Evolutionary conservation across 176 grass and related monocot species (phyloP).

Genomic region (Typha latifolia): DNA sequence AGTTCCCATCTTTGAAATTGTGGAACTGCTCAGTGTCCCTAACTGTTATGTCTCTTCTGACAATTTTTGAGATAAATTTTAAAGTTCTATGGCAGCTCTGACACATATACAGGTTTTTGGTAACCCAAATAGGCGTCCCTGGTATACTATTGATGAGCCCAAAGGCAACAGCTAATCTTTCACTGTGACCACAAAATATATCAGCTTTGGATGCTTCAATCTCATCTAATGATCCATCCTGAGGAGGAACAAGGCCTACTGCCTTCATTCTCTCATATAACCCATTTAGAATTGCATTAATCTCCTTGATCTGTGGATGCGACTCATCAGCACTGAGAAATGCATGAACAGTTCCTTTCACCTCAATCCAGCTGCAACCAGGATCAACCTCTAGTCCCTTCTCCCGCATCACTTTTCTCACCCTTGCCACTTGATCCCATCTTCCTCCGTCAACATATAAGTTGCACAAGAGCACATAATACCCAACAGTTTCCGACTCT

Average conservation of each 20-base stretch:
- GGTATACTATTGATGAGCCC: conserved; percentile 87
- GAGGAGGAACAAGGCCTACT: conserved; percentile 35
- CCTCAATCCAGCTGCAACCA: conserved; percentile 91
- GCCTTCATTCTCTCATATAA: conserved; percentile 60
- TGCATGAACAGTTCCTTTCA: conserved; percentile 78
- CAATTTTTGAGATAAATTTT: conserved; percentile 50
- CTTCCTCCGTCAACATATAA: conserved; percentile 68
- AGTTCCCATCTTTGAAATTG: conserved; percentile 78
- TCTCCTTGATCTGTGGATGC: conserved; percentile 89
- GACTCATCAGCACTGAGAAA: conserved; percentile 83
- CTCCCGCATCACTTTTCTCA: conserved; percentile 78
- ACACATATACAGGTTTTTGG: conserved; percentile 87
- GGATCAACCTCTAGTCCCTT: conserved; percentile 57
- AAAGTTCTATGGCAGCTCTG: conserved; percentile 64
- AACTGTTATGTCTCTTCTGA: conserved; percentile 76
- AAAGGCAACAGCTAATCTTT: conserved; percentile 80
- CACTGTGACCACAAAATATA: conserved; percentile 82
- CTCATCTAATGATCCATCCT: conserved; percentile 38
- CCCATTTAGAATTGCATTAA: conserved; percentile 52
- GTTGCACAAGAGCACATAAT: conserved; percentile 77
- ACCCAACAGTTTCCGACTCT: conserved; percentile 57
- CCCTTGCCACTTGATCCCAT: conserved; percentile 64
- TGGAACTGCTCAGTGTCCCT: conserved; percentile 73
- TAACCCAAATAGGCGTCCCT: conserved; percentile 63
- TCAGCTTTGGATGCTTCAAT: conserved; percentile 56